Base-by-base conservation (phyloP, 345 rosid genomes). In the Barbarea vulgaris region DNA sequence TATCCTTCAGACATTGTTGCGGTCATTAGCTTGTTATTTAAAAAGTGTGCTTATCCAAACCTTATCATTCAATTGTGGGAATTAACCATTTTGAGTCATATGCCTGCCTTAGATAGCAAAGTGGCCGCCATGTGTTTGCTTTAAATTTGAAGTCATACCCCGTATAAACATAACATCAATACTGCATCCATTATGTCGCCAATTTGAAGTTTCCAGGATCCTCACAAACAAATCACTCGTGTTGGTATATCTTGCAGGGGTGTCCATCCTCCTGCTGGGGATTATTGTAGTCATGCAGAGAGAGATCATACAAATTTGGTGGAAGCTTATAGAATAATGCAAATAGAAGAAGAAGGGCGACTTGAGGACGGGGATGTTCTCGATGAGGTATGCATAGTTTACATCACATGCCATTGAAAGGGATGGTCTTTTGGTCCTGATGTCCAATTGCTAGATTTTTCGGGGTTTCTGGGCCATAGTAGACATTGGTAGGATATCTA, bases 241-340 rank as follows among this genome's bases (percentile, higher is more conserved):
- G 52, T 59, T 51, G 69, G 73, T 79, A 77, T 80, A 27, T 59
- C 74, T 69, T 80, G 64, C 67, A 90, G 98, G 86, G 82, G 84
- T 60, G 79, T 77, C 73, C 80, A 78, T 82, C 89, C 86, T 81
- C 91, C 92, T 50, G 95, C 97, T 4, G 83, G 73, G 63, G 91
- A 88, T 21, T 88, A 87, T 62, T 19, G 80, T 50, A 83, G 83
- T 65, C 87, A 81, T 75, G 88, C 82, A 76, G 87, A 85, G 76
- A 87, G 85, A 84, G 76, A 87, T 7, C 80, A 78, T 52, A 70
- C 80, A 59, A 87, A 93, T n/a, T 91, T 92, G 80, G 88, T 91
- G 74, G 96, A 94, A 73, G 89, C 89, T 65, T 94, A 88, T 76
- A 85, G 92, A 85, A 88, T 70, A 79, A 81, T 90, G 97, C 95